Conservation (phyloP, 2,329 filamentous ascomycete genomes). For the Paraconiothyrium sp. region DNA sequence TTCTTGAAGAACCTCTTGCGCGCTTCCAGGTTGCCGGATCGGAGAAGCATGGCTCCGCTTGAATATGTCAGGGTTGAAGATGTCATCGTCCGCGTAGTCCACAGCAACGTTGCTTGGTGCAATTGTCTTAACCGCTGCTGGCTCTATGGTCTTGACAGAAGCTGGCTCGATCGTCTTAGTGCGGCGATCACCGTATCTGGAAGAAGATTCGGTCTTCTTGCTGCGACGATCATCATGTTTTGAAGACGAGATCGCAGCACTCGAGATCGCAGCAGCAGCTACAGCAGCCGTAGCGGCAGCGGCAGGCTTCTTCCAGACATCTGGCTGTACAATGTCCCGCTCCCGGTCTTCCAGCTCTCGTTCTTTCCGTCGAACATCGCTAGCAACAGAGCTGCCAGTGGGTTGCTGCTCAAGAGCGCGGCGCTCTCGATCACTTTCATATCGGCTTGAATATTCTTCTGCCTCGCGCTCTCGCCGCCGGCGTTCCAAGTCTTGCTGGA, state of each 20-base stretch:
- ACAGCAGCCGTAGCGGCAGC: slow-evolving; percentile 47
- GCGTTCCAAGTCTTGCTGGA: slow-evolving; percentile 36
- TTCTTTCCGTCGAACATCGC: slow-evolving; percentile 45
- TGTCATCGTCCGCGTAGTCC: slow-evolving; percentile 55
- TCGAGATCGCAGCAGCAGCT: slow-evolving; percentile 43
- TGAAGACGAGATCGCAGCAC: slow-evolving; percentile 42
- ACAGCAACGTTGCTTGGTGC: slow-evolving; percentile 46
- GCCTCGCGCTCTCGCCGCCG: slow-evolving; percentile 38
- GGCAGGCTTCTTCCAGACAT: slow-evolving; percentile 50
- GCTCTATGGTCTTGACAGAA: slow-evolving; percentile 46
- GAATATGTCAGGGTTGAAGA: slow-evolving; percentile 58
- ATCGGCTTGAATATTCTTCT: slow-evolving; percentile 33
- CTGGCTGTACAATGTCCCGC: slow-evolving; percentile 41
- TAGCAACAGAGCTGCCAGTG: slow-evolving; percentile 43
- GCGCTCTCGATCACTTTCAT: slow-evolving; percentile 35
- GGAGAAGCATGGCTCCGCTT: slow-evolving; percentile 44
- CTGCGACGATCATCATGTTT: slow-evolving; percentile 38
- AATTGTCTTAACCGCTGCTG: slow-evolving; percentile 46
- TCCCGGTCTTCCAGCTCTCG: slow-evolving; percentile 47
- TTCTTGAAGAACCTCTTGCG: slow-evolving; percentile 54
- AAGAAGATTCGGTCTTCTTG: slow-evolving; percentile 3
- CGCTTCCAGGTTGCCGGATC: slow-evolving; percentile 37
- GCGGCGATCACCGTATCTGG: slow-evolving; percentile 20
- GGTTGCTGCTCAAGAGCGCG: slow-evolving; percentile 39
- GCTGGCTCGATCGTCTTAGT: slow-evolving; percentile 40